phyloP scores from a whole-genome alignment of 108 stramenopile genomes.

The Cyclotella kingstonii region DNA sequence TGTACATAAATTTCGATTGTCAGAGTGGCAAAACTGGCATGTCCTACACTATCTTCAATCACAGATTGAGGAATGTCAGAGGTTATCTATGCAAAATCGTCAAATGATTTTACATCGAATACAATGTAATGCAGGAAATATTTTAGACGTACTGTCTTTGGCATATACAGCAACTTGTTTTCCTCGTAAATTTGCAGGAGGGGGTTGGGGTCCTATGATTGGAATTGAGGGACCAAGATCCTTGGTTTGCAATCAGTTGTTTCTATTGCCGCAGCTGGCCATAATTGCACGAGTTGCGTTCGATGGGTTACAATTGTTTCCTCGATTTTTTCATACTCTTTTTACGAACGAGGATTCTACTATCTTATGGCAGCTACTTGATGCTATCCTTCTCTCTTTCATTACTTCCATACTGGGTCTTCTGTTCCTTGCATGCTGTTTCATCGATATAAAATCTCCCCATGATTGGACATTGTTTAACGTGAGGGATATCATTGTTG shows the following conservation, averaged over 20 bases:
- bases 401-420: conserved; percentile 23
- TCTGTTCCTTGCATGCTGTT: conserved; percentile 26
- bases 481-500: conserved; percentile 6
- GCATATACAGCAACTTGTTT: conserved; percentile 21
- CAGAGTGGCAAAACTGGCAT: neutral
- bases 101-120: neutral
- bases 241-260: conserved; percentile 19
- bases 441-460: conserved; percentile 18
- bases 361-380: conserved; percentile 11
- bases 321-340: neutral
- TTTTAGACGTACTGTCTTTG: conserved; percentile 22
- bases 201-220: conserved; percentile 19
- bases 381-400: conserved; percentile 12
- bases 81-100: neutral
- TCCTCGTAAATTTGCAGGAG: conserved; percentile 19
- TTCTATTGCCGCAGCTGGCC: conserved; percentile 10
- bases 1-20: neutral
- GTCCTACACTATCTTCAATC: neutral
- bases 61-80: neutral
- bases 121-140: conserved; percentile 19
- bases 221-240: neutral
- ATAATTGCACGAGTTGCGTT: neutral
- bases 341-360: neutral
- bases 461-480: conserved; percentile 26
- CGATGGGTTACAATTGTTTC: neutral